phyloP scores from a whole-genome alignment of 306 rosid genomes.

The Glycine tomentella region DNA sequence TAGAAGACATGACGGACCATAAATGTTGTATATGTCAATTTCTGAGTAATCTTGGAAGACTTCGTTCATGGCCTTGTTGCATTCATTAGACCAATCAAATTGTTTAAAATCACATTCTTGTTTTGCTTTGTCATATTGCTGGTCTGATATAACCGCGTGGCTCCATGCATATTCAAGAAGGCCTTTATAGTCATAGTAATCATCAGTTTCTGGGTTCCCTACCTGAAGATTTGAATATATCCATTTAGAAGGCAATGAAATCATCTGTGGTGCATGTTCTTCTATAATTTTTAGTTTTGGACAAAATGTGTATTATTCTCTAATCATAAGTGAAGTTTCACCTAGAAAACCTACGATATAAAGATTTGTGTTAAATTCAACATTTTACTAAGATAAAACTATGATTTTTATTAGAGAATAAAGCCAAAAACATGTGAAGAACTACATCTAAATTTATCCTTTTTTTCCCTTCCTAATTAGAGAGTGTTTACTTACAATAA shows the following conservation, averaged over 20 bases:
- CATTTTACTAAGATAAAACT: no score
- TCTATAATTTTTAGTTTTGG: not conserved
- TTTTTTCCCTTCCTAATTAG: not conserved
- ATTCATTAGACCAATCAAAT: conserved; percentile 54
- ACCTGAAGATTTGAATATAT: conserved; percentile 43
- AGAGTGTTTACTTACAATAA: conserved; percentile 59
- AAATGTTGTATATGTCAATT: conserved; percentile 68
- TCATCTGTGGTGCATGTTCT: not conserved
- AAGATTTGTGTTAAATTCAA: no score
- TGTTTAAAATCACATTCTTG: conserved; percentile 59
- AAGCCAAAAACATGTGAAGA: not conserved
- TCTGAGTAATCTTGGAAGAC: conserved; percentile 53
- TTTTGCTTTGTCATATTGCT: conserved; percentile 57
- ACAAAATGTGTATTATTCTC: not conserved
- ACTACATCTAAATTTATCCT: no score
- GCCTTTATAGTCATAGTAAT: conserved; percentile 57
- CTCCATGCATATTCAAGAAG: conserved; percentile 71
- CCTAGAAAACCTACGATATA: no score
- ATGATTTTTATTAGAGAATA: no score
- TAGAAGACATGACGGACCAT: conserved; percentile 53
- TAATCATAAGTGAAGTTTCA: no score
- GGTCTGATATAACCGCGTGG: conserved; percentile 66
- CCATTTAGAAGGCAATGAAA: not conserved
- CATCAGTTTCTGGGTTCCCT: conserved; percentile 65
- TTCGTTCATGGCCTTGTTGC: conserved; percentile 54